Base-by-base conservation (phyloP, 2,329 filamentous ascomycete genomes). In the Sarocladium brachiariae region DNA sequence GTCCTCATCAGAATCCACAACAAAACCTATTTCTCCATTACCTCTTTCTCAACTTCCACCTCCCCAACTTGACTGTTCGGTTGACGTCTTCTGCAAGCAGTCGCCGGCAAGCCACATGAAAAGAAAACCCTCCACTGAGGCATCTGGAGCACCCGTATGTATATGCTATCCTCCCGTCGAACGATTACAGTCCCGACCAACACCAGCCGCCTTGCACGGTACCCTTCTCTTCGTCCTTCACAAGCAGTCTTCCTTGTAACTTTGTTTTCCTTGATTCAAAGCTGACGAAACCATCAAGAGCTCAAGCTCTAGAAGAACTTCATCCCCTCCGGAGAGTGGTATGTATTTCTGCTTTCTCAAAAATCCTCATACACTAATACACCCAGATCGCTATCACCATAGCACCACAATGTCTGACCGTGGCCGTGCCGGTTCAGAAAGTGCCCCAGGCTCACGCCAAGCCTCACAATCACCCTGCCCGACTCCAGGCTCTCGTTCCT, bases 401-500 rank as follows among this genome's bases (percentile, higher is more conserved):
- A 39, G 35, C 35, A 8, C 13, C 50, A 19, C 19, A 8, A 51
- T 51, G 50, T 51, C 50, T 2, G 50, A 48, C n/a, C 39, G 41
- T n/a, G 50, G 50, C 14, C 27, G 43, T 8, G 31, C 50, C 21
- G 41, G 16, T 24, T 19, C 37, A 2, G 45, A 27, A 7, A n/a
- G 41, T 31, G 10, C 41, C 25, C 25, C 25, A 5, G 45, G 25
- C 14, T 33, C 25, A 11, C 45, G 25, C 11, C 18, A 24, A 9
- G 49, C 4, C 19, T 39, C 27, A 10, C 49, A 18, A 25, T 27
- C 27, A 10, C 48, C 50, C 24, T 27, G 37, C 1, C 33, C 50
- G 9, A 16, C 50, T 45, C 39, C 39, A 3, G 21, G 21, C 14
- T 45, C 62, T 18, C 41, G 51, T 9, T 43, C 54, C 9, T 38